Percentiles rank a stretch among this genome's conserved stretches.
phyloP scores from a whole-genome alignment of 108 stramenopile genomes.

The Nitzschia sp. region DNA sequence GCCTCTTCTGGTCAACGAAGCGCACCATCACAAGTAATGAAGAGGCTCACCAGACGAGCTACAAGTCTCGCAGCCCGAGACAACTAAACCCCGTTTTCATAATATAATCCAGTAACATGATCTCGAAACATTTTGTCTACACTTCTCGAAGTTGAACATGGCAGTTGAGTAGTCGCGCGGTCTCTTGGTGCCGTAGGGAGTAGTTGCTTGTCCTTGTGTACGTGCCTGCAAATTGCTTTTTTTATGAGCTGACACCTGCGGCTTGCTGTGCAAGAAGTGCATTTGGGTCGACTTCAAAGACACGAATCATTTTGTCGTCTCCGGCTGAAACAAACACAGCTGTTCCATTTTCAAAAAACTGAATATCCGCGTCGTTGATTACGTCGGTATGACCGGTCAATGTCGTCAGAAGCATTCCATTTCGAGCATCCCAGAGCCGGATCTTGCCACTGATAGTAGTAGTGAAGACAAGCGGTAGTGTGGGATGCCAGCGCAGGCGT shows the following conservation, averaged over 20 bases:
- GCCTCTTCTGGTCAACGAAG: background rate
- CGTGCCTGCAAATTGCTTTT: too few species aligned
- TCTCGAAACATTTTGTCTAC: background rate
- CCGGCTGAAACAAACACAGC: conserved; percentile 72
- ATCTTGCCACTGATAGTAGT: conserved; percentile 75
- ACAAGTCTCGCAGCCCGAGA: background rate
- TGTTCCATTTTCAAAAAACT: conserved; percentile 30
- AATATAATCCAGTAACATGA: background rate
- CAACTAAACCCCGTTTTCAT: too few species aligned
- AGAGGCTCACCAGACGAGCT: background rate
- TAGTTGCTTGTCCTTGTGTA: too few species aligned
- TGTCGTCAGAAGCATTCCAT: conserved; percentile 56
- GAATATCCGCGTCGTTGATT: conserved; percentile 77
- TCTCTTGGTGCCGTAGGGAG: too few species aligned
- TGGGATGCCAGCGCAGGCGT: conserved; percentile 81
- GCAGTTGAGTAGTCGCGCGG: too few species aligned
- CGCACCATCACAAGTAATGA: background rate
- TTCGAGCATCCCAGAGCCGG: conserved; percentile 90
- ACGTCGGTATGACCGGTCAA: conserved; percentile 87
- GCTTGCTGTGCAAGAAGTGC: conserved; percentile 3
- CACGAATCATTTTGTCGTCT: conserved; percentile 79
- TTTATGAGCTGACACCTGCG: background rate
- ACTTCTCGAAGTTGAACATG: too few species aligned
- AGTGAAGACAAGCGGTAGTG: conserved; percentile 72
- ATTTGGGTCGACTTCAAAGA: conserved; percentile 60